These are phyloP conservation scores for Claviceps africana DNA, from an alignment of 2,329 filamentous ascomycete genomes.

Conservation along the genomic window DNA sequence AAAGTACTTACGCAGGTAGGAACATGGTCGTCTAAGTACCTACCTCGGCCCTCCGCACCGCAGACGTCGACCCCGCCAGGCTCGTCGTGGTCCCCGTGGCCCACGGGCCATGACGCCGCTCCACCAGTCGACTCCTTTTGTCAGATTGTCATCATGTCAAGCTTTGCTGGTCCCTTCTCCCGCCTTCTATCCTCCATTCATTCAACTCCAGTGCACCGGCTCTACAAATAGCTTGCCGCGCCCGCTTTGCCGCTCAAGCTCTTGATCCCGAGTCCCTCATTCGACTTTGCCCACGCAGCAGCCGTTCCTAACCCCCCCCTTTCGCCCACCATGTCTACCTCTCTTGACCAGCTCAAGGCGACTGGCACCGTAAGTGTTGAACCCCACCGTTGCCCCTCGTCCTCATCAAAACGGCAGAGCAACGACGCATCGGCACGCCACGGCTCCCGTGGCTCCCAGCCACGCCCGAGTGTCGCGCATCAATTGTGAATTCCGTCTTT, in stretches of 20 bases:
- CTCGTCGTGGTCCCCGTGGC: background rate
- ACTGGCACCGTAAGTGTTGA: slow-evolving; percentile 70
- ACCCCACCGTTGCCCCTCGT: slow-evolving; percentile 19
- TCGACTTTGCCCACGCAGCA: too few species aligned
- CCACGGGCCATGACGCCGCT: too few species aligned
- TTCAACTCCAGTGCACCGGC: background rate
- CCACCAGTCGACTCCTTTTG: too few species aligned
- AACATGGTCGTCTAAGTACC: too few species aligned
- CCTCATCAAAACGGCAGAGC: slow-evolving; percentile 3
- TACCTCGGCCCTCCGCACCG: too few species aligned
- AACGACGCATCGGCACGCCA: background rate
- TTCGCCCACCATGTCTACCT: slow-evolving; percentile 53
- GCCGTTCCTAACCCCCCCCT: too few species aligned
- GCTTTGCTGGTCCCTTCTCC: background rate
- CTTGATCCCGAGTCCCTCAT: too few species aligned
- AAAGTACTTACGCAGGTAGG: too few species aligned
- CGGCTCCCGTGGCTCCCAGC: slow-evolving; percentile 1
- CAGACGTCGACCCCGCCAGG: background rate
- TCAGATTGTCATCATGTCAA: background rate
- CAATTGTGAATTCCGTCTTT: background rate
- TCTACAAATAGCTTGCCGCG: background rate
- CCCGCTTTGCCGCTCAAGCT: background rate
- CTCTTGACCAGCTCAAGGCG: slow-evolving; percentile 95
- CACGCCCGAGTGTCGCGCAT: background rate
- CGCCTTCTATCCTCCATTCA: background rate